Base-by-base conservation (phyloP, 1,284 basidiomycete genomes). In the Coniferiporia sulphurascens region DNA sequence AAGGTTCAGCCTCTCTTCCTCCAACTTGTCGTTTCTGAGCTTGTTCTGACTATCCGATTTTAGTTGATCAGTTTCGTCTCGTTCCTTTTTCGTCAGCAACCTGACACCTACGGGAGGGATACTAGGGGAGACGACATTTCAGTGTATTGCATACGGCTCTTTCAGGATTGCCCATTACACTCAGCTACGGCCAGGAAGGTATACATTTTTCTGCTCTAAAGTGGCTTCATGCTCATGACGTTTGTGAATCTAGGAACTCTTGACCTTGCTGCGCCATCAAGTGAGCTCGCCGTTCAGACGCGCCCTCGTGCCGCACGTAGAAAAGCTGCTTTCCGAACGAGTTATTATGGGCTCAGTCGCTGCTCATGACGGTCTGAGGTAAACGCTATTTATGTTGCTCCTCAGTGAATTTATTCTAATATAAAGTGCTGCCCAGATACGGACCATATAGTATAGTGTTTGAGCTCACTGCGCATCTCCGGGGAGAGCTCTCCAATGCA, bases 141-240 rank as follows among this genome's bases (percentile, higher is more conserved):
- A 17, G 78, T 91, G 52, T 84, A 88, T 45, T 87, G 91, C 52
- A 78, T 99, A 27, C 85, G 97, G 13, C 78, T 99, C 19, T 79
- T 99, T 55, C 91, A 98, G 69, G 96, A 99, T 71, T 95, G 95
- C 67, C 96, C 97, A 19, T 82, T 90, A 0, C 93, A 91, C 68
- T 88, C 89, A 6, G 87, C 93, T n/a, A 77, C 84, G 15, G 84
- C 90, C 12, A 80, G 93, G 71, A 92, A 91, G 78, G 91, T 86
- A 58, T 59, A 71, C 53, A 27, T 17, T 50, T 35, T 46, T 35
- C 48, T 35, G 21, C 21, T 17, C 10, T 45, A n/a, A 12, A 34
- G 13, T 36, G 43, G 22, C 58, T 10, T 56, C 13, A 19, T 3
- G 52, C 27, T 36, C 13, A 41, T 32, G 45, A 53, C 38, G 43